phyloP scores from a whole-genome alignment of 2,329 filamentous ascomycete species.

The Fusarium subtropicale region DNA sequence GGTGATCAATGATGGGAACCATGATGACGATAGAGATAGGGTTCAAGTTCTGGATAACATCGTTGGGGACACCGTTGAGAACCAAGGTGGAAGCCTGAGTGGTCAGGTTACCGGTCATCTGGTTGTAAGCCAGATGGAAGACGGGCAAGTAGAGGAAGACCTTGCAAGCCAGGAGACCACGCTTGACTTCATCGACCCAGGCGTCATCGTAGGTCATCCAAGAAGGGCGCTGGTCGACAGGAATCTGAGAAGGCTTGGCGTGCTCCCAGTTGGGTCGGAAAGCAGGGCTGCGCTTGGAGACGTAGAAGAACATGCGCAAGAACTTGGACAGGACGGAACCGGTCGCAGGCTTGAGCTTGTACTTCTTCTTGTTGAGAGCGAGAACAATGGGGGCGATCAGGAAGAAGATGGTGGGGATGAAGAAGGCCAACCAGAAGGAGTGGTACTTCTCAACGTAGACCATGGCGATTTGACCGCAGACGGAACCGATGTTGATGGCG shows the following conservation, averaged over 20 bases:
- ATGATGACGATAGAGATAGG: constrained; percentile 81
- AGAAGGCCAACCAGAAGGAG: constrained; percentile 78
- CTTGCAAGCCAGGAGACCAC: constrained; percentile 75
- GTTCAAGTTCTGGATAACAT: constrained; percentile 80
- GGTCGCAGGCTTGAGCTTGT: constrained; percentile 72
- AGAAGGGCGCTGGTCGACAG: constrained; percentile 64
- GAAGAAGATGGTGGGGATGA: constrained; percentile 75
- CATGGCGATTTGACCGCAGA: constrained; percentile 70
- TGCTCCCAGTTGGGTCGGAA: constrained; percentile 75
- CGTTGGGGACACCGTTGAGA: constrained; percentile 79
- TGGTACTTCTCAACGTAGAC: constrained; percentile 81
- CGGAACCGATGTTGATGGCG: constrained; percentile 73
- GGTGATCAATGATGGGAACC: constrained; percentile 76
- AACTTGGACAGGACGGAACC: constrained; percentile 79
- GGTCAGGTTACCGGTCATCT: constrained; percentile 70
- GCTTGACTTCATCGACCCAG: constrained; percentile 82
- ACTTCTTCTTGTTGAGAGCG: constrained; percentile 68
- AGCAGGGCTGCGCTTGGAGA: constrained; percentile 72
- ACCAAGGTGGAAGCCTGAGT: constrained; percentile 75
- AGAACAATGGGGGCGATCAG: constrained; percentile 71
- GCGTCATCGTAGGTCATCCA: constrained; percentile 89
- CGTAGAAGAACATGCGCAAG: constrained; percentile 68
- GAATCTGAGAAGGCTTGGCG: constrained; percentile 74
- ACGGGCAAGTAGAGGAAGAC: constrained; percentile 79
- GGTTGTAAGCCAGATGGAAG: constrained; percentile 69